Evolutionary conservation across 2,329 filamentous ascomycete species (phyloP), one percentile per base, ranked within the genome.

Genomic region (Biscogniauxia marginata): DNA sequence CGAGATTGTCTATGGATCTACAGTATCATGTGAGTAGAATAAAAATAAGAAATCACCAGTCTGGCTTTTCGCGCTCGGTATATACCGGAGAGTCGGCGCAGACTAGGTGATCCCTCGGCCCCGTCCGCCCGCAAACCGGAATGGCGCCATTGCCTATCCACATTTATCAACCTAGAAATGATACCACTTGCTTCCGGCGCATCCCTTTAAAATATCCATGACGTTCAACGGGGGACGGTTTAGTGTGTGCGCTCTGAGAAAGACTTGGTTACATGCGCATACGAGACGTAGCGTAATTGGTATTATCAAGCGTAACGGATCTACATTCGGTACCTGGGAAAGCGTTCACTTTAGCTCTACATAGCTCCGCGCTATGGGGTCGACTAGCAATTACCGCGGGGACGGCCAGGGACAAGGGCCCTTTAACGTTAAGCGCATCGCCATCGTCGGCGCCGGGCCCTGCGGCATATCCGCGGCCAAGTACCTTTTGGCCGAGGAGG

Each of bases 391-490:
- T 22, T 16, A 16, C n/a, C 9, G n/a, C 20, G 23, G 25, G 49
- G 13, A 46, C n/a, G n/a, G n/a, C n/a, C n/a, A n/a, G n/a, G n/a
- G n/a, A 1, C 24, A 34, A n/a, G 44, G 46, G 13, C 56, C 56
- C 24, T 85, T 84, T 67, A 61, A 76, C 59, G 79, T 89, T 49
- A 79, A 79, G 57, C 83, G 74, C 47, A 79, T 96, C 62, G 91
- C 90, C 63, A 79, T 97, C 58, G 85, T 97, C 62, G 93, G 93
- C 20, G 92, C 89, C 8, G 93, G 93, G 0, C 90, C 93, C 0
- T 84, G 84, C 60, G 93, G 93, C 4, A 78, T 96, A 3, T 84
- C 88, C 22, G 85, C 88, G 21, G 91, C 91, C 52, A 95, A 91
- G 79, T 93, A 93, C 67, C 79, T 97, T 18, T 71, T 83, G 9